Evolutionary conservation across 768 basidiomycete genomes (phyloP), one percentile per base, ranked within the genome.

Genomic region (Russula sp.): DNA sequence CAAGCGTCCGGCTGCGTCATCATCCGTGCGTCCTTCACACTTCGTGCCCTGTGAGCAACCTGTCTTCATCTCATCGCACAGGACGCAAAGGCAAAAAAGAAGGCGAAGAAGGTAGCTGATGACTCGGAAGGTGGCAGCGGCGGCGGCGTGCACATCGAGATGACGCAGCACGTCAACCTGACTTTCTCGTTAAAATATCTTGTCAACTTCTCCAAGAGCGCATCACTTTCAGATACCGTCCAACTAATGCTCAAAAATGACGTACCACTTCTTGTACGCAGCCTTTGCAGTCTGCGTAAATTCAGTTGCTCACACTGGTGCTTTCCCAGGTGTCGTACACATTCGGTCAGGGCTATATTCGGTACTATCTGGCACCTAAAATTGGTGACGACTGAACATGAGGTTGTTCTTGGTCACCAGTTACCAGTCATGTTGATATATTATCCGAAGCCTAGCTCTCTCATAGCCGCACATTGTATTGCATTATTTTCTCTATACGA

Each of bases 181-280:
- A 98, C 94, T 1, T 98, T 98, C 79, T 93, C 91, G 36, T 78
- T 98, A 68, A 98, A 98, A 74, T 99, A 98, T 75, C 86, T 98
- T 34, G 87, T 90, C 73, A 98, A 97, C 77, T 98, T 99, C 70
- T 84, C 93, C 56, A 98, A 97, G 81, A 91, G 89, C 65, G 77
- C 88, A 1, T 79, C 85, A 35, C 76, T 99, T 42, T 81, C 84
- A 14, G 79, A 77, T 65, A 81, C 78, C 32, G 93, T 95, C 39
- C 82, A 85, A 70, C 81, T 97, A 25, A 88, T 88, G 82, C 86
- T 97, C 86, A 90, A 86, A 74, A 92, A 90, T 71, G 93, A 96
- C 38, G 93, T 96, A 0, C 93, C 93, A 3, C 77, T 96, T 52
- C 80, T 96, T 58, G 91, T 92, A 49, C 71, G 85, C 77, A 7